These are phyloP conservation scores for Corchorus capsularis DNA, from an alignment of 345 rosid genomes.

Conservation along the genomic window DNA sequence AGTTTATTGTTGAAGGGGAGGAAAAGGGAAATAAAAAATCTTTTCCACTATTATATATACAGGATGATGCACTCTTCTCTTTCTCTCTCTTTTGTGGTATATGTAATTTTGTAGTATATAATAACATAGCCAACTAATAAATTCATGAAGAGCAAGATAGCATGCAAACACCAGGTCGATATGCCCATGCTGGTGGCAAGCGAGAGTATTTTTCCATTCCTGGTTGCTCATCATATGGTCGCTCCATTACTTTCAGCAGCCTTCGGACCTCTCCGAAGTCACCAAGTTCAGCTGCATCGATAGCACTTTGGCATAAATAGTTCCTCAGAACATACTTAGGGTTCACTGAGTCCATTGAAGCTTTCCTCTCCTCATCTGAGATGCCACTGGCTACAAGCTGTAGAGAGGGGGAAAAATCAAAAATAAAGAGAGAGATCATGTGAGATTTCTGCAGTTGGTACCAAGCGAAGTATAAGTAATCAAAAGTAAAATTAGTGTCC, in stretches of 20 bases:
- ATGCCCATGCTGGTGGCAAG: slow-evolving; percentile 99
- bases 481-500: neutral
- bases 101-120: neutral
- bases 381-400: slow-evolving; percentile 68
- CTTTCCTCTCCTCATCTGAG: slow-evolving; percentile 83
- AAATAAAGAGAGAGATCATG: neutral
- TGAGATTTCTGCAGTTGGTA: neutral
- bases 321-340: slow-evolving; percentile 88
- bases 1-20: too few species aligned
- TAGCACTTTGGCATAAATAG: slow-evolving; percentile 93
- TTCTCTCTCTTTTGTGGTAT: neutral
- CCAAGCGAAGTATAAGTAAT: too few species aligned
- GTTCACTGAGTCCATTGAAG: slow-evolving; percentile 77
- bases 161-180: slow-evolving; percentile 96
- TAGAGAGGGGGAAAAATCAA: neutral
- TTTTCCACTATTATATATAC: neutral
- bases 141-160: slow-evolving; percentile 90
- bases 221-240: slow-evolving; percentile 84
- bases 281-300: slow-evolving; percentile 87
- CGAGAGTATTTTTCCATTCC: slow-evolving; percentile 97
- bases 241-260: slow-evolving; percentile 74
- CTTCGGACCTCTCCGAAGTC: slow-evolving; percentile 79
- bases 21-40: neutral
- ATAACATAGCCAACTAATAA: slow-evolving; percentile 31
- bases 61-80: neutral